A percentile compares a stretch with the other conserved stretches of the same genome.
Conservation (phyloP, 2,329 filamentous ascomycete genomes). For the Rutstroemia sp. region DNA sequence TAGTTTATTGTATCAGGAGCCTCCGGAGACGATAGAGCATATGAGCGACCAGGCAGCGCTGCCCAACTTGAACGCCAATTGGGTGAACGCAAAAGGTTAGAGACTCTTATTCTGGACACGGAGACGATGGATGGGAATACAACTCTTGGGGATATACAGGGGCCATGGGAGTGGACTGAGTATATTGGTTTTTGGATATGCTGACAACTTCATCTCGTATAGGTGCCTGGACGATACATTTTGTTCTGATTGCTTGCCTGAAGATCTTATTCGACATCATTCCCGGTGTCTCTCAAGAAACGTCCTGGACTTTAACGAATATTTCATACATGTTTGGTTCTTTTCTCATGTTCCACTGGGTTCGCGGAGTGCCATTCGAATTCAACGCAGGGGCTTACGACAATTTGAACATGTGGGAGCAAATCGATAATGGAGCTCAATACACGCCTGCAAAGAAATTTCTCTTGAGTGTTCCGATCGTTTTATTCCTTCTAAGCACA, state of each 20-base stretch:
- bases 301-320: slow-evolving; percentile 97
- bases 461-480: slow-evolving; percentile 85
- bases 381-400: slow-evolving; percentile 98
- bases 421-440: slow-evolving; percentile 98
- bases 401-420: slow-evolving; percentile 99
- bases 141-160: background rate
- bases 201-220: slow-evolving; percentile 33
- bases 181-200: slow-evolving; percentile 4
- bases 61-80: slow-evolving; percentile 94
- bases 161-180: background rate
- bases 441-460: slow-evolving; percentile 99
- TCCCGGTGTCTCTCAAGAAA: slow-evolving; percentile 93
- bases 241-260: slow-evolving; percentile 81
- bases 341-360: slow-evolving; percentile 99
- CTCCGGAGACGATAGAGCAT: slow-evolving; percentile 92
- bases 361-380: slow-evolving; percentile 95
- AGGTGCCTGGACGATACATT: slow-evolving; percentile 98
- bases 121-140: background rate
- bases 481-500: slow-evolving; percentile 91
- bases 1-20: slow-evolving; percentile 96
- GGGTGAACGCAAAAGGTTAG: slow-evolving; percentile 98
- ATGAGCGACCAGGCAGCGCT: slow-evolving; percentile 92
- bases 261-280: slow-evolving; percentile 98
- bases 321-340: slow-evolving; percentile 99
- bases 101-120: slow-evolving; percentile 12